Base-by-base conservation (phyloP, 768 basidiomycete genomes). In the Kwoniella pini region DNA sequence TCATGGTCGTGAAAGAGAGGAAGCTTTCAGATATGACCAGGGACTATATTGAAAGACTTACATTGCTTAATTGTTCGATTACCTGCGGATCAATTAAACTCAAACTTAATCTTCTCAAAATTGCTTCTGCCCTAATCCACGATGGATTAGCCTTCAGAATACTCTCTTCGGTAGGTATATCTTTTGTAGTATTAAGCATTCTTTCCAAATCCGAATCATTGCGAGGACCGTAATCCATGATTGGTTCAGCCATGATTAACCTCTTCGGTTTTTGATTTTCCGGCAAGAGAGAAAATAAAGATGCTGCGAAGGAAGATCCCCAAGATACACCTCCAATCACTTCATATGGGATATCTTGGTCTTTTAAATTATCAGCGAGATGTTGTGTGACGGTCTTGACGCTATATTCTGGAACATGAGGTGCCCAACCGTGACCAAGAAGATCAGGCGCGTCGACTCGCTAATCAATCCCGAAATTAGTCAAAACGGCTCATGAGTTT, bases 391-490 rank as follows among this genome's bases (percentile, higher is more conserved):
- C 9, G 26, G 46, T 19, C 26, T 52, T 51, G 24, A 61, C 42
- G 38, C 43, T 57, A 54, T 65, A 65, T 9, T 39, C 36, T 28
- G 50, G 40, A 5, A 40, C 6, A 49, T 59, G 63, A 27, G 58
- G 58, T 17, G 54, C 53, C 58, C 58, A 65, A 27, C 63, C 63
- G 46, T 65, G 63, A 44, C 63, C 63, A 19, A 60, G 48, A 5
- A 65, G 43, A 33, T 65, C 63, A 38, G 63, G 63, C 27, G 58
- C 58, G 21, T 65, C 58, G 40, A 65, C 63, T 28, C 63, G 58
- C 63, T 65, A 45, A 2, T 50, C 27, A 24, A 36, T 27, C 44
- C 33, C n/a, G 51, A 42, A 27, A n/a, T n/a, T n/a, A n/a, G n/a
- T n/a, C n/a, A n/a, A n/a, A 43, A 49, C 36, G 26, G 5, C 19